Evolutionary conservation across 352 stramenopile genomes (phyloP), one percentile per base, ranked within the genome.

Genomic region (Globisporangium barbulae): DNA sequence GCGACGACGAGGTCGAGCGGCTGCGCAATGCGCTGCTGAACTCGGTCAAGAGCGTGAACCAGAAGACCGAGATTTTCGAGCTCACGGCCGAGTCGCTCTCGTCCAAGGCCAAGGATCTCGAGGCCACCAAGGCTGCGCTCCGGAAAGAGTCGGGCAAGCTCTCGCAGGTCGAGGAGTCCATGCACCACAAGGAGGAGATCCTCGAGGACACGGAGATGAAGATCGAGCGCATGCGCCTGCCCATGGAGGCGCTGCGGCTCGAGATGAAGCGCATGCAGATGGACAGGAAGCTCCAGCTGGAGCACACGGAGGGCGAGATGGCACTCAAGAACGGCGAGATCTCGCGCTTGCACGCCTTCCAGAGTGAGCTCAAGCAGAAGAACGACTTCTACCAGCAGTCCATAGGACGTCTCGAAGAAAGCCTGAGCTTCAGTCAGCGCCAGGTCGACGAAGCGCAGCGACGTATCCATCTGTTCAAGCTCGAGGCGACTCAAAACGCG

Each of bases 241-340:
- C 83, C 35, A 72, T 81, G 59, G 78, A 91, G 45, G 84, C 65
- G 22, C 56, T 89, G 56, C 68, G 79, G 0, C 63, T 88, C 19
- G 83, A 91, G 63, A 80, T 89, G 64, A 88, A 89, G 69, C 77
- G 80, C 15, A 74, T 90, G 61, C 80, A 88, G 45, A 86, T 90
- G 76, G 83, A 90, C 30, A 85, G 89, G 74, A 85, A 83, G 54
- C 68, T 91, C 19, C 80, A 91, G 67, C 61, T 87, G 15, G 80
- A 90, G 60, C 83, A 89, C 47, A 75, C 68, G 0, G 76, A 86
- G 21, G 69, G 75, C 19, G 83, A 91, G 50, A 88, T 90, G 61
- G 83, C 84, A 60, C 60, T 91, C 35, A 91, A 91, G 64, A 81
- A 88, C 50, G 83, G 78, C 22, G 83, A 91, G 53, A 89, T 90